A percentile compares a stretch with the other conserved stretches of the same genome.
Conservation (phyloP, 805 yeast species). For the Hyphopichia homilentoma region DNA sequence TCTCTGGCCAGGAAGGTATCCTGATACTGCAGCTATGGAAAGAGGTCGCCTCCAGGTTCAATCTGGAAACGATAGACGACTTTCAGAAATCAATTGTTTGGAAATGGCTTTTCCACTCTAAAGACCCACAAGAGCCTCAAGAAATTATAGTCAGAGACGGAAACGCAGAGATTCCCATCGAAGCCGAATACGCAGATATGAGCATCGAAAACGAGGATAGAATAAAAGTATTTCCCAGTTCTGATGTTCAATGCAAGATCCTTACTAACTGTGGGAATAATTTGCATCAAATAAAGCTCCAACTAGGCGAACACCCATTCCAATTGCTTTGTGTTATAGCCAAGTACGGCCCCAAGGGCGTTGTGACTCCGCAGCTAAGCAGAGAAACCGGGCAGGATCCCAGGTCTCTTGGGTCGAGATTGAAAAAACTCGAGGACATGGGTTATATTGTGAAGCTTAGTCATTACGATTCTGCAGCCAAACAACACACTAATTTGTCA, state of each 20-base stretch:
- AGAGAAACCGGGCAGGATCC: conserved; percentile 63
- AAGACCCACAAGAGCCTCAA: conserved; percentile 8
- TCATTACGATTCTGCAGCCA: conserved; percentile 30
- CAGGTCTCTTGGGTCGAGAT: conserved; percentile 62
- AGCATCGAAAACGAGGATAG: conserved; percentile 13
- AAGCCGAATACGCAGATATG: neutral
- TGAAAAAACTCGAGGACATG: conserved; percentile 49
- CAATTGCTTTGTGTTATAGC: conserved; percentile 64
- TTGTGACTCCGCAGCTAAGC: conserved; percentile 56
- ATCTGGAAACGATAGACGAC: conserved; percentile 21
- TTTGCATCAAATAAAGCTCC: conserved; percentile 45
- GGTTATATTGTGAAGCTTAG: conserved; percentile 44
- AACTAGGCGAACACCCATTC: conserved; percentile 48
- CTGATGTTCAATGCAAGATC: conserved; percentile 54
- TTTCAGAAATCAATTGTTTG: conserved; percentile 38
- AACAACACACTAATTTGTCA: conserved; percentile 52
- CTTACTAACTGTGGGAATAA: conserved; percentile 50
- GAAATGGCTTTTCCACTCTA: conserved; percentile 30
- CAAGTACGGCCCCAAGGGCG: conserved; percentile 50
- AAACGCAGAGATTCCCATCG: neutral
- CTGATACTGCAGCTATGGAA: conserved; percentile 26
- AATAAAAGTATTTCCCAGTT: conserved; percentile 36
- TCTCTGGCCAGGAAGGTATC: conserved; percentile 30
- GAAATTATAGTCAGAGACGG: neutral
- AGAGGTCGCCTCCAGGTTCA: conserved; percentile 14